phyloP scores from a whole-genome alignment of 352 stramenopile genomes.

The Halophytophthora polymorphica region DNA sequence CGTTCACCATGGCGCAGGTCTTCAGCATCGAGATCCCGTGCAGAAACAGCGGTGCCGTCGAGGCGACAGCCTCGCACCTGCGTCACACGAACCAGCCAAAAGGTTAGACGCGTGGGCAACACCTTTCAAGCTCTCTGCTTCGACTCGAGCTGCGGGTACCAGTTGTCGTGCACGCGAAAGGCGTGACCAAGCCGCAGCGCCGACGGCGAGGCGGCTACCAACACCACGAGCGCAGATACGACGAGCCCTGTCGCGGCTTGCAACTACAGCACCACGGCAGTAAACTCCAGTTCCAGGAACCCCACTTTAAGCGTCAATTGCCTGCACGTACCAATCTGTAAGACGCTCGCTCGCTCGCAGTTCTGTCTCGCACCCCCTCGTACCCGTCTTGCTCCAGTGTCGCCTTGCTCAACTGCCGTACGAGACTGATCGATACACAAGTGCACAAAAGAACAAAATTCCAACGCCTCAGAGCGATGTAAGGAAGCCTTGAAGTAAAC shows the following conservation, averaged over 20 bases:
- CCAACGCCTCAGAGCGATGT: conserved; percentile 16
- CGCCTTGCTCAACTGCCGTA: conserved; percentile 34
- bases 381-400: conserved; percentile 12
- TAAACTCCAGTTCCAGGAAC: conserved; percentile 3
- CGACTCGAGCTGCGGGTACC: conserved; percentile 20
- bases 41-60: conserved; percentile 16
- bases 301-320: not conserved
- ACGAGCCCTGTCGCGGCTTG: conserved; percentile 27
- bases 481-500: conserved; percentile 14
- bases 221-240: conserved; percentile 26
- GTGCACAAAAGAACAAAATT: conserved; percentile 15
- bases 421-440: conserved; percentile 50
- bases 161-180: conserved; percentile 29
- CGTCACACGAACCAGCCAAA: not conserved
- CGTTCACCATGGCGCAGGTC: conserved; percentile 34
- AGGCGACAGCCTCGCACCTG: conserved; percentile 27
- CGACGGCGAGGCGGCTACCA: conserved; percentile 42
- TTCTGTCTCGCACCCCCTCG: conserved; percentile 10
- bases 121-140: too few relatives aligned
- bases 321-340: conserved; percentile 20
- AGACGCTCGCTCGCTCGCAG: conserved; percentile 9
- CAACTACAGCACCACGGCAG: conserved; percentile 17
- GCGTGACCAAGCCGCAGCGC: conserved; percentile 38
- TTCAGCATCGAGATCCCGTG: conserved; percentile 23
- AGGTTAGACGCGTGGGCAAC: too few relatives aligned